Evolutionary conservation across 2,329 filamentous ascomycete species (phyloP), one percentile per base, ranked within the genome.

Genomic region (Fusarium heterosporum): DNA sequence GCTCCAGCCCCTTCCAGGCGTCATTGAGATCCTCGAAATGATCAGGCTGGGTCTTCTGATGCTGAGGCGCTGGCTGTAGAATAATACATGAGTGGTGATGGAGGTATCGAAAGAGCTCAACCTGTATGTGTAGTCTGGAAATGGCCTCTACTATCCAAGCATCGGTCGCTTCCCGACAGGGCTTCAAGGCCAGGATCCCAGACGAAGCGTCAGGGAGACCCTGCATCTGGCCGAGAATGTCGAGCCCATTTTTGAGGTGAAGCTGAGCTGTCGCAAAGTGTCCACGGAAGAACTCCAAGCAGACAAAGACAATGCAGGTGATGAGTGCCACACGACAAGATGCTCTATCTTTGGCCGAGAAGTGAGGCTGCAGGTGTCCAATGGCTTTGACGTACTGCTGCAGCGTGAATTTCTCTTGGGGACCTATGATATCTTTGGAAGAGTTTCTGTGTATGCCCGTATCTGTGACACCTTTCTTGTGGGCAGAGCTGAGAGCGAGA

Each of bases 71-170:
- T 38, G 61, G 66, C 4, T 70, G 45, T 4, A 62, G 30, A 8
- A 63, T 38, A 13, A 68, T 6, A 19, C 56, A 64, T 3, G 60
- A 49, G 30, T 70, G 71, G 7, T 56, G 58, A 10, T 66, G 63
- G 7, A 63, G 63, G 14, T 65, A 49, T 39, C 61, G 59, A 19
- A 74, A 69, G 6, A 76, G 66, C n/a, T 70, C 67, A 13, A 70
- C 53, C 55, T 74, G 73, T 4, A 77, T 53, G 36, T 75, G 71
- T 6, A 77, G 61, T 26, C 74, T 71, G 1, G 73, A 70, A 30
- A 85, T 81, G 3, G 75, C 77, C 56, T 83, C 80, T 4, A 79
- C 62, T 16, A 85, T 79, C 74, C 78, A 81, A 38, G 79, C 74
- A 42, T 85, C 81, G 1, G 76, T 68, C 1, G 73, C 73, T 6